Evolutionary conservation across 2,329 filamentous ascomycete genomes (phyloP).

Genomic region (Fusarium luffae): DNA sequence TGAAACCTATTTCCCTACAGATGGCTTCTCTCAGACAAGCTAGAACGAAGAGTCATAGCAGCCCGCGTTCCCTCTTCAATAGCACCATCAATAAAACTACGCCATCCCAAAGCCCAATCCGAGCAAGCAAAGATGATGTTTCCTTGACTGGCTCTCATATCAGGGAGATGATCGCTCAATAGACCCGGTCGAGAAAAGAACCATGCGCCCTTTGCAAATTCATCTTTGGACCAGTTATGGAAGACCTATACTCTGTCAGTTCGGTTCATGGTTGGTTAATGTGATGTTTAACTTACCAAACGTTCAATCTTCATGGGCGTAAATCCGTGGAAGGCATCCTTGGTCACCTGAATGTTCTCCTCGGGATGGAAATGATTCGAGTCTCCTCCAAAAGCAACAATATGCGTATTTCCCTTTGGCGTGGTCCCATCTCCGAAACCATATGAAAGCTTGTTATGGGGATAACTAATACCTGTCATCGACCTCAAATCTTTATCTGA

Average conservation of each 20-base stretch:
- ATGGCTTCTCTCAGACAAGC: constrained; percentile 8
- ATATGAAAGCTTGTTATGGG: constrained; percentile 56
- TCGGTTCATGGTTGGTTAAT: too few species aligned
- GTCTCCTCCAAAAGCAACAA: constrained; percentile 58
- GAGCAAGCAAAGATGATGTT: constrained; percentile 60
- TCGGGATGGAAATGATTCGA: constrained; percentile 58
- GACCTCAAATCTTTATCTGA: constrained; percentile 54
- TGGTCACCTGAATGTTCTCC: constrained; percentile 51
- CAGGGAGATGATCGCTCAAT: constrained; percentile 52
- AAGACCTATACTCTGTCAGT: constrained; percentile 49
- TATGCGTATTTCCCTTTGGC: constrained; percentile 58
- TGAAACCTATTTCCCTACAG: neutral
- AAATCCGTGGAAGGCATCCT: constrained; percentile 50
- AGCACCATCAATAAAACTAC: constrained; percentile 62
- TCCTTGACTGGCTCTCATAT: constrained; percentile 55
- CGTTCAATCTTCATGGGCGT: constrained; percentile 48
- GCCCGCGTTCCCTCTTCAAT: constrained; percentile 57
- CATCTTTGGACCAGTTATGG: constrained; percentile 61
- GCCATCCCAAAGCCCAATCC: constrained; percentile 62
- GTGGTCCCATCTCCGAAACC: constrained; percentile 59
- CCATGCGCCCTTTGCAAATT: constrained; percentile 59
- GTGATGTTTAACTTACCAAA: constrained; percentile 30
- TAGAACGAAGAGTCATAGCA: constrained; percentile 30
- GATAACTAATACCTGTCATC: constrained; percentile 57
- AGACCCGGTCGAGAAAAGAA: constrained; percentile 55